Base-by-base conservation (phyloP, 2,329 filamentous ascomycete genomes). In the Trichophyton equinum region DNA sequence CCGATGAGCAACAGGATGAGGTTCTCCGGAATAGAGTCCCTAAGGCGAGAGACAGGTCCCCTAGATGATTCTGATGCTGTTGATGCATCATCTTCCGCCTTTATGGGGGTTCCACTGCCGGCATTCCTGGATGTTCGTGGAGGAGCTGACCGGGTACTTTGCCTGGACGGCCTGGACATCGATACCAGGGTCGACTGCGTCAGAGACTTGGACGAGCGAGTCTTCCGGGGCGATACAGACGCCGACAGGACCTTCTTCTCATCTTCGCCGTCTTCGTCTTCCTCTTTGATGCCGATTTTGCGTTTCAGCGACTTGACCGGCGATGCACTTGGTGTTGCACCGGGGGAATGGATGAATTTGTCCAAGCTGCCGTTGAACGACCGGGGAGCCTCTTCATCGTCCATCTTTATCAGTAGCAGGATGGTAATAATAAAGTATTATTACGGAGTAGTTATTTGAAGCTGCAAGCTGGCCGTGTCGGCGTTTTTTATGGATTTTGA, bases 1-100 rank as follows among this genome's bases (percentile, higher is more conserved):
- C 78, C 78, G 44, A 80, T 73, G 59, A 78, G 73, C 61, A 79
- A 71, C 57, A 78, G 73, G 58, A 74, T 74, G 0, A 80, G 72
- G 61, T 76, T 73, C 3, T 71, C 66, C 0, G 74, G 73, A 57
- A 79, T 74, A 33, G 76, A 75, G 68, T 80, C 78, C 55, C 71
- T 71, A 62, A 79, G 74, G 61, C 72, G 71, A 61, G 74, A 76
- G 22, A 65, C 22, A 64, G 68, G 60, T 13, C 36, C 46, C 3
- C n/a, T 25, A 4, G 57, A 30, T 8, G 57, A 5, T 30, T 30
- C 27, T 30, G 27, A 30, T 6, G 25, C 25, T 27, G 25, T 27
- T 25, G 38, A 20, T 47, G 15, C 51, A 56, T 9, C 36, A 7
- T 13, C 36, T 22, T 22, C 47, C 7, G 47, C 18, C 13, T 15